These are phyloP conservation scores for Colletotrichum eleusines DNA, from an alignment of 2,329 filamentous ascomycete species.

Conservation along the genomic window DNA sequence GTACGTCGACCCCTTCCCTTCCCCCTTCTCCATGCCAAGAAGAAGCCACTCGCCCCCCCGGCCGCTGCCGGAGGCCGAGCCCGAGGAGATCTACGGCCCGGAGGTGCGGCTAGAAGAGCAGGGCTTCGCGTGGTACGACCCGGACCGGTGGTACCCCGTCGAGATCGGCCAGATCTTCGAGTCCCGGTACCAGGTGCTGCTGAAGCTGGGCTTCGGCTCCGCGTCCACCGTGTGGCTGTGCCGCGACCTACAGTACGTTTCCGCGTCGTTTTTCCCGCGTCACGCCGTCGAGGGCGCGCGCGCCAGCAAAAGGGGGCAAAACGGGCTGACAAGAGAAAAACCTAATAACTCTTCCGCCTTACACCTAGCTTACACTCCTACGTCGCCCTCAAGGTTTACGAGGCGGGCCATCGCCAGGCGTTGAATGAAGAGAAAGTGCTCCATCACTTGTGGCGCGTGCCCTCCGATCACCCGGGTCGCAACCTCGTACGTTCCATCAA, in stretches of 20 bases:
- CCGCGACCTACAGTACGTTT: slow-evolving; percentile 44
- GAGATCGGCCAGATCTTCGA: slow-evolving; percentile 44
- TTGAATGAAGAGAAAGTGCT: slow-evolving; percentile 20
- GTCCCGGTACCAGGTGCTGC: slow-evolving; percentile 45
- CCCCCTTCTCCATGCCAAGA: slow-evolving; percentile 16
- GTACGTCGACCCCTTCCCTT: not conserved
- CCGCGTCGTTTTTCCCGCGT: not conserved
- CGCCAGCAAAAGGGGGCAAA: fast-evolving
- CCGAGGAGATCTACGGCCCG: slow-evolving; percentile 30
- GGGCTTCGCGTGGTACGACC: slow-evolving; percentile 43
- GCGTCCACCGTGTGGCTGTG: slow-evolving; percentile 47
- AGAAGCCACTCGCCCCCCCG: slow-evolving; percentile 29
- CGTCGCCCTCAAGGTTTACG: slow-evolving; percentile 35
- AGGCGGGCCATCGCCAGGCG: slow-evolving; percentile 28
- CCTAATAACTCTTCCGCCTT: too few relatives aligned
- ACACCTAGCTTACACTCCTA: slow-evolving; percentile 11
- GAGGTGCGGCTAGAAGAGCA: slow-evolving; percentile 44
- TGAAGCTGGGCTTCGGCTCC: slow-evolving; percentile 47
- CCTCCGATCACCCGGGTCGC: slow-evolving; percentile 31
- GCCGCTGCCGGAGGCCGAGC: slow-evolving; percentile 21
- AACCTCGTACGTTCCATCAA: slow-evolving; percentile 15
- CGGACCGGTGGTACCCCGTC: slow-evolving; percentile 45
- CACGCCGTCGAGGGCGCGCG: too few relatives aligned
- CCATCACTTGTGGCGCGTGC: slow-evolving; percentile 5
- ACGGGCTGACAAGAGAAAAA: not conserved